Evolutionary conservation across 2,329 filamentous ascomycete genomes (phyloP).

Genomic region (Chalaropsis ovoidea): DNA sequence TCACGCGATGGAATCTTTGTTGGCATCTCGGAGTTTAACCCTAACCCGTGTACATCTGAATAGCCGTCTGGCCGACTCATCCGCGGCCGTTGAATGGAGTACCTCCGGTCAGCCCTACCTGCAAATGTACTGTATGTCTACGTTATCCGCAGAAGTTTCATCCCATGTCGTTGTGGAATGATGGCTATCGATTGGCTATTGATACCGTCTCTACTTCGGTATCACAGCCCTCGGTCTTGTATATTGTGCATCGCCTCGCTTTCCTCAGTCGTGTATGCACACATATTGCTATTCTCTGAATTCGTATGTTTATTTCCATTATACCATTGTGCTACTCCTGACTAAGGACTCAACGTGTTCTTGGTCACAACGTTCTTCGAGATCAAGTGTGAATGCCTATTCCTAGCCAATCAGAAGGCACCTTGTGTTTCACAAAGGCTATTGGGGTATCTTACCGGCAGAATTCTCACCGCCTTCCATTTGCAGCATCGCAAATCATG

Average conservation of each 20-base stretch:
- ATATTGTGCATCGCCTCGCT: neutral
- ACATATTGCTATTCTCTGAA: neutral
- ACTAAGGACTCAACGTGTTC: neutral
- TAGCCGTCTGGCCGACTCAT: neutral
- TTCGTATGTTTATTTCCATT: no score
- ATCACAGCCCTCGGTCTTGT: neutral
- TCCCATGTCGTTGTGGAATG: neutral
- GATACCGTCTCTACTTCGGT: neutral
- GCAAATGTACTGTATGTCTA: neutral
- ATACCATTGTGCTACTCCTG: neutral
- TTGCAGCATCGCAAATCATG: conserved; percentile 16
- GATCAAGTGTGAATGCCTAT: neutral
- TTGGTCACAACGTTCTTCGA: neutral
- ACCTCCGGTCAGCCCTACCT: neutral
- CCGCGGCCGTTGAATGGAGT: neutral
- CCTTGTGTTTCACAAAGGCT: conserved; percentile 11
- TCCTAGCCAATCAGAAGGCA: neutral
- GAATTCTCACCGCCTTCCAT: conserved; percentile 19
- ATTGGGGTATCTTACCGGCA: neutral
- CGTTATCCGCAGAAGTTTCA: neutral
- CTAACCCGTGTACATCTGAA: neutral
- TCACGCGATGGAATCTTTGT: neutral
- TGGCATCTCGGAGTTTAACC: neutral
- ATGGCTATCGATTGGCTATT: neutral
- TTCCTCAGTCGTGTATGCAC: neutral